Conservation (phyloP, 1,284 basidiomycete genomes). For the Golubevia pallescens region DNA sequence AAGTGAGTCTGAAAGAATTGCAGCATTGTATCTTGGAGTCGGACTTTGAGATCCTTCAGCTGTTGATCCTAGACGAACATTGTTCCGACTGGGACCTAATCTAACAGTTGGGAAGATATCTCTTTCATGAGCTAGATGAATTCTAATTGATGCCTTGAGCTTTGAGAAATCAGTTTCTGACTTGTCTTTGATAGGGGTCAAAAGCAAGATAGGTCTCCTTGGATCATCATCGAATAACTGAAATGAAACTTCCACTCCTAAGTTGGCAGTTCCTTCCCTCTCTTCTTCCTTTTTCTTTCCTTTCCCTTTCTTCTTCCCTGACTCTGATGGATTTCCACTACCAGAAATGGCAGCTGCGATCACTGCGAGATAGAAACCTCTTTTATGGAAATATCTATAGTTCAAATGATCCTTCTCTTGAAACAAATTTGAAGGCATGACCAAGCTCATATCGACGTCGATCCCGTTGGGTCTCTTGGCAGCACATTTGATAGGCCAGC, state of each 20-base stretch:
- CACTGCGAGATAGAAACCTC: conserved; percentile 57
- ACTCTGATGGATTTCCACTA: conserved; percentile 19
- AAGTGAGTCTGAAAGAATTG: conserved; percentile 74
- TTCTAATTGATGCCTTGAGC: conserved; percentile 74
- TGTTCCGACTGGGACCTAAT: conserved; percentile 74
- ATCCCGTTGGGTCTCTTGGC: conserved; percentile 42
- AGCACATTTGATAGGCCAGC: conserved; percentile 51
- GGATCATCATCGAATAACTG: conserved; percentile 35
- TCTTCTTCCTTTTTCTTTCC: background rate
- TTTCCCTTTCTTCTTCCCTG: background rate
- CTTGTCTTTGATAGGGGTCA: conserved; percentile 65
- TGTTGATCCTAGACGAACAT: conserved; percentile 62
- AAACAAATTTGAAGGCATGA: conserved; percentile 54
- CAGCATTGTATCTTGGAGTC: conserved; percentile 81
- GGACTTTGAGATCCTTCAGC: conserved; percentile 50
- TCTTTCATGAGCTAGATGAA: conserved; percentile 75
- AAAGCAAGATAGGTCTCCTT: conserved; percentile 41
- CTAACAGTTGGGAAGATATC: conserved; percentile 72
- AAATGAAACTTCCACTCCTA: conserved; percentile 38
- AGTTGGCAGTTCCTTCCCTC: conserved; percentile 6
- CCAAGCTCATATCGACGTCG: conserved; percentile 54
- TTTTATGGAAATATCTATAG: conserved; percentile 57
- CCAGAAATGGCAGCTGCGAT: conserved; percentile 45
- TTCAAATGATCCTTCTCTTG: conserved; percentile 59
- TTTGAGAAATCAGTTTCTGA: conserved; percentile 73